A percentile compares a stretch with the other conserved stretches of the same genome.
phyloP scores from a whole-genome alignment of 75 land plant genomes.

The Adiantum capillusveneris region DNA sequence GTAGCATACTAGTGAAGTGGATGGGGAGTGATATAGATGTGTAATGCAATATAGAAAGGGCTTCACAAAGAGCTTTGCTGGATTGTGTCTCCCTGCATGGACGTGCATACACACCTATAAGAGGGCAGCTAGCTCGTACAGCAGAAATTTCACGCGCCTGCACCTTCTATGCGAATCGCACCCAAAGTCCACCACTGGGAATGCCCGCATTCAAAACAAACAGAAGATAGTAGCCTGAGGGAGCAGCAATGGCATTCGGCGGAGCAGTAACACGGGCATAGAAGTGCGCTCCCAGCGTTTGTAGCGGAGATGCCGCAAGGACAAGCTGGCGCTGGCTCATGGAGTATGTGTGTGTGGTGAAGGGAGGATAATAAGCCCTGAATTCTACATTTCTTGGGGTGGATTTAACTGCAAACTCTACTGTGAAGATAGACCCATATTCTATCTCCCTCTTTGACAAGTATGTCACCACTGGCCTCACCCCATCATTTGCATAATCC shows the following conservation, averaged over 20 bases:
- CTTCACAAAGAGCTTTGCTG: too few species aligned
- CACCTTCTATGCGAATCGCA: conserved; percentile 20
- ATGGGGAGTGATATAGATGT: too few species aligned
- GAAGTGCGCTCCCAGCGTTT: not conserved
- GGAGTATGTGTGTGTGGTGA: conserved; percentile 45
- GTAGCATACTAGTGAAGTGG: too few species aligned
- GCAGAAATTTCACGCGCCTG: too few species aligned
- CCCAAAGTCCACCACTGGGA: conserved; percentile 58
- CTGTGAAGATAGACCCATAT: conserved; percentile 34
- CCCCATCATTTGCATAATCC: conserved; percentile 4
- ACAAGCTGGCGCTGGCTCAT: conserved; percentile 55
- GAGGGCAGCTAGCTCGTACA: too few species aligned
- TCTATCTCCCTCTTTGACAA: conserved; percentile 14
- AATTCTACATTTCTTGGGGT: conserved; percentile 6
- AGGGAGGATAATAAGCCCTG: conserved; percentile 38
- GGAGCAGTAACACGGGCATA: conserved; percentile 22
- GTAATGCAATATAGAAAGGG: too few species aligned
- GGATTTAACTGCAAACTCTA: conserved; percentile 14
- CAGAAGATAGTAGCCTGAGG: conserved; percentile 67
- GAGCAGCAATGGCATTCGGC: conserved; percentile 40
- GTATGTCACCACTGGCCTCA: conserved; percentile 15
- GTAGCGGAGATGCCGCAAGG: conserved; percentile 27
- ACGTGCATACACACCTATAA: too few species aligned
- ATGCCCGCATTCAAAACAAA: conserved; percentile 48
- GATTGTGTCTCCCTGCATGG: too few species aligned